Percentiles rank a stretch among this genome's conserved stretches.
These are phyloP conservation scores for Globisporangium iwayamae DNA, from an alignment of 352 stramenopile genomes.

Conservation along the genomic window DNA sequence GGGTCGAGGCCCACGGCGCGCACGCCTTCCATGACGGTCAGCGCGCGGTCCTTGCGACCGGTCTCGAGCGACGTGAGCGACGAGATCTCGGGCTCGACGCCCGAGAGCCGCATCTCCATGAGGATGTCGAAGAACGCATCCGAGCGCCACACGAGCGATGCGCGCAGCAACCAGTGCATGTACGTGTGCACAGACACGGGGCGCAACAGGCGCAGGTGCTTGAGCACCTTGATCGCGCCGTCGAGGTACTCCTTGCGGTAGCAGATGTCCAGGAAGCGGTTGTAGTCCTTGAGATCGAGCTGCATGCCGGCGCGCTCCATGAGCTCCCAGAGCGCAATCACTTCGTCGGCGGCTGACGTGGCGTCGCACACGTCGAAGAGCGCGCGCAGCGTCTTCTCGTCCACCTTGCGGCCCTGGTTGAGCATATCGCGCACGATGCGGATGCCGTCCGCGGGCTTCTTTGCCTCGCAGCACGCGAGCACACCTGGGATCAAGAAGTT, in stretches of 20 bases:
- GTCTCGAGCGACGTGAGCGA: conserved; percentile 84
- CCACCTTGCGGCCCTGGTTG: conserved; percentile 79
- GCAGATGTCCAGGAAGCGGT: conserved; percentile 75
- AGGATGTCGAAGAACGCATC: conserved; percentile 85
- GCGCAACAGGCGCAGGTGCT: conserved; percentile 64
- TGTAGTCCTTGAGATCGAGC: conserved; percentile 52
- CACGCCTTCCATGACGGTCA: conserved; percentile 88
- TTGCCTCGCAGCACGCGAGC: conserved; percentile 72
- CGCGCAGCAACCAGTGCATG: conserved; percentile 80
- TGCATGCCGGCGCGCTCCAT: conserved; percentile 65
- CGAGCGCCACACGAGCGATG: conserved; percentile 74
- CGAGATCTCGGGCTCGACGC: conserved; percentile 77
- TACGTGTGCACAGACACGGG: conserved; percentile 71
- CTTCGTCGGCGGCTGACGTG: conserved; percentile 55
- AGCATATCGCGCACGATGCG: conserved; percentile 82
- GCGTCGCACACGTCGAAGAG: conserved; percentile 73
- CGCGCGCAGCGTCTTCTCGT: conserved; percentile 63
- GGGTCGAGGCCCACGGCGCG: conserved; percentile 77
- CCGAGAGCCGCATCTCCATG: conserved; percentile 82
- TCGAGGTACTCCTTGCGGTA: conserved; percentile 75
- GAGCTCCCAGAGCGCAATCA: conserved; percentile 64
- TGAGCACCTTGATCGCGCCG: conserved; percentile 72
- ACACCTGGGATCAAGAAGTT: conserved; percentile 78
- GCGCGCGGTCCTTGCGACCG: conserved; percentile 70
- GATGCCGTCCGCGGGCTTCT: conserved; percentile 70